Evolutionary conservation across 495 filamentous ascomycete genomes (phyloP), one percentile per base, ranked within the genome.

Genomic region (Neurospora hispaniola): DNA sequence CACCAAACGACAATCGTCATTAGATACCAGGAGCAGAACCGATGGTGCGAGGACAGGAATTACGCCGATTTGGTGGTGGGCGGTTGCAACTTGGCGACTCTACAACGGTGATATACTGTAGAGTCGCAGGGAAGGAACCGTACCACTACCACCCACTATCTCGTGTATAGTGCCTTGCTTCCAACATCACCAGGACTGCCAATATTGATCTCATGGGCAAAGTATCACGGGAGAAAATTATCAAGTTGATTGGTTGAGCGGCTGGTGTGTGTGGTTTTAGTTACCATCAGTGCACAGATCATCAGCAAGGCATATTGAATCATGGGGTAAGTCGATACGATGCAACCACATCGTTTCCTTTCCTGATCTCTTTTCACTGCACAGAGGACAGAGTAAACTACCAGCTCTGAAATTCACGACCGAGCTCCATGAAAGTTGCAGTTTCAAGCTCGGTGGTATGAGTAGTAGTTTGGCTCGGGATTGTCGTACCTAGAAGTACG

Each of bases 41-140:
- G 18, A 31, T 39, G 41, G 40, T 23, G 62, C 43, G 44, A 38
- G 71, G 31, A 35, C 38, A 42, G 73, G 70, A 74, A 73, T 66
- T 40, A 35, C 59, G 42, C 69, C 75, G 73, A 74, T 74, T 73
- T 76, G 73, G 71, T 59, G 59, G 71, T 69, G 59, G 40, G 54
- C 27, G 7, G 54, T 66, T 35, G 54, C 54, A 27, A 66, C n/a
- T 38, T 4, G 35, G 35, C 35, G 4, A 6, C 5, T 0, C 5
- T 54, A 1, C 11, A 20, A 54, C n/a, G n/a, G 2, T 48, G n/a
- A 8, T 18, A 43, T 7, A 23, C 23, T 23, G 23, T 23, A 16
- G 7, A 31, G 54, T 62, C 12, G 54, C 5, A 62, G 11, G 23
- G 23, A 62, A 62, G 54, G 54, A 62, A 31, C 48, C 48, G 0